Evolutionary conservation across 257 asterid species (phyloP), one percentile per base, ranked within the genome.

Genomic region (Gentiana dahurica): DNA sequence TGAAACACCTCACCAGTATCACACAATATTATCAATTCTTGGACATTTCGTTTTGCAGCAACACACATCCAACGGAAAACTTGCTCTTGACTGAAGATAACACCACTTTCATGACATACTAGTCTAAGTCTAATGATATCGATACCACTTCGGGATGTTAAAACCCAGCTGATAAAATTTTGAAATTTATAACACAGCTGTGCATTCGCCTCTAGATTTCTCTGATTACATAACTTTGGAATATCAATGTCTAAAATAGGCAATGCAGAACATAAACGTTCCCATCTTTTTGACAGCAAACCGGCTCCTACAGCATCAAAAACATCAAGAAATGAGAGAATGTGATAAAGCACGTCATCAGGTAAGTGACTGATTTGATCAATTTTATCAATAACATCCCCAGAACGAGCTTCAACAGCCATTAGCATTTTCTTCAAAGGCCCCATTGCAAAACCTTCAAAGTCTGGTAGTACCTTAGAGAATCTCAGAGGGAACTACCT

Each of bases 101-200:
- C 2, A 0, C 50, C 34, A 56, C 24, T 24, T 24, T 0, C 24
- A 24, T 24, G 24, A 24, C 46, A 64, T 12, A n/a, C 5, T 12
- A 64, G 12, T 34, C 13, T 32, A 37, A 64, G 50, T 11, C 39
- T n/a, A 41, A 49, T 45, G 32, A 57, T 24, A 12, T 1, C 15
- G 1, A 12, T 4, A 1, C 0, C 8, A 2, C 52, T 6, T 7
- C 10, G 63, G 52, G 45, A n/a, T 56, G 41, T 49, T 3, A 65
- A 39, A 7, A 57, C 69, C 57, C 63, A 56, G 32, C 50, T 50
- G 58, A 57, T 35, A 41, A 50, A 64, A 3, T 64, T 58, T n/a
- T 64, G 57, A 43, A 51, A 41, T 47, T 37, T 37, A 24, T 39
- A 36, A 36, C 37, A 39, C 52, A 37, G 11, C 0, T 4, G 7